Conservation (phyloP, 2,329 filamentous ascomycete genomes). For the Cladosporium sphaerospermum region DNA sequence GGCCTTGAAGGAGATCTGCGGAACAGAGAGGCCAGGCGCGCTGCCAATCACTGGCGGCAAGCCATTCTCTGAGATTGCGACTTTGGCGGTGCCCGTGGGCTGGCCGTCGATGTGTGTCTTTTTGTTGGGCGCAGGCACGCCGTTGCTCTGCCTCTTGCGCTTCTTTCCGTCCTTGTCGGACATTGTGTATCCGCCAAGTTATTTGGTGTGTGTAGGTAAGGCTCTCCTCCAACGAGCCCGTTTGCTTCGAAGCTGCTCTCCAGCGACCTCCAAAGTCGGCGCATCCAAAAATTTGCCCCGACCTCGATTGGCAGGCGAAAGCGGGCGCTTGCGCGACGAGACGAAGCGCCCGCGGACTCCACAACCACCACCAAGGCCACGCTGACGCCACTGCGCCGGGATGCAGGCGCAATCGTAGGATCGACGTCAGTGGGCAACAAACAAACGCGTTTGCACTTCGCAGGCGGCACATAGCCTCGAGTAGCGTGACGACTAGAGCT, state of each 20-base stretch:
- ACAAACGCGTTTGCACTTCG: too few species aligned
- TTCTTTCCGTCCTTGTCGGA: conserved; percentile 40
- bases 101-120: conserved; percentile 23
- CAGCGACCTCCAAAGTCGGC: neutral
- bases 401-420: too few species aligned
- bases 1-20: conserved; percentile 40
- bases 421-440: too few species aligned
- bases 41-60: conserved; percentile 26
- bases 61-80: conserved; percentile 18
- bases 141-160: conserved; percentile 44
- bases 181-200: conserved; percentile 18
- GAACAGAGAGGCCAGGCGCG: conserved; percentile 38
- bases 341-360: too few species aligned
- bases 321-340: too few species aligned
- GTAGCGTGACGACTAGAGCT: conserved; percentile 5
- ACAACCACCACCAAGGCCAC: too few species aligned
- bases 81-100: conserved; percentile 21
- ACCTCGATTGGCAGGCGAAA: neutral
- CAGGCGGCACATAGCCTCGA: neutral
- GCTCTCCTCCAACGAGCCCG: too few species aligned
- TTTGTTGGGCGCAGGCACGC: conserved; percentile 38
- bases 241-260: too few species aligned
- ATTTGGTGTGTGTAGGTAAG: neutral
- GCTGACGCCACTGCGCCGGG: too few species aligned
- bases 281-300: neutral